Evolutionary conservation across 371 early-diverging fungal genomes (phyloP), one percentile per base, ranked within the genome.

Genomic region (Mucor circinelloides): DNA sequence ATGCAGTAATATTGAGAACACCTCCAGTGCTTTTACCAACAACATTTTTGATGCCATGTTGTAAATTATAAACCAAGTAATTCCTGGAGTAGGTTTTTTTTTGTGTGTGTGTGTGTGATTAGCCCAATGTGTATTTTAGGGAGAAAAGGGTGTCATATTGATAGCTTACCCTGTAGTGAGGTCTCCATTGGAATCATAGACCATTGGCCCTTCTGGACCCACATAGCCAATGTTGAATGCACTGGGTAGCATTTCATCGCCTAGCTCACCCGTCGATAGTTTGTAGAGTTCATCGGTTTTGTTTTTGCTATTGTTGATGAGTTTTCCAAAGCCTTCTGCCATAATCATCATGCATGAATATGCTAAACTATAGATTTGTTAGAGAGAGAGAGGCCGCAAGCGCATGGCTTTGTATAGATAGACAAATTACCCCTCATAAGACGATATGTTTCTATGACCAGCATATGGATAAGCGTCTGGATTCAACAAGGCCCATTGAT

Each of bases 301-400:
- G 32, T 83, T 79, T 3, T 70, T 74, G 19, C 76, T 81, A 13
- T 75, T 75, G 19, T 74, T 70, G 19, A 87, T 71, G 0, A 75
- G 34, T 40, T 69, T 65, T 21, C 73, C 68, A 58, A 80, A 83
- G 4, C 83, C 86, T 46, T 75, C 60, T 8, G 86, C 88, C 84
- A 87, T 84, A 8, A 80, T 73, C 86, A 85, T 86, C 86, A 87
- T 86, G 62, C 87, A 87, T 27, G 87, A 83, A 65, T 83, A 83
- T 0, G 83, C 83, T 31, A 83, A 63, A 0, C 83, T 82, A 69
- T 34, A 32, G n/a, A 63, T 36, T 30, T 30, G 30, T 30, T n/a
- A n/a, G n/a, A n/a, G n/a, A n/a, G n/a, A n/a, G n/a, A n/a, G n/a
- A n/a, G n/a, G n/a, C n/a, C n/a, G n/a, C n/a, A n/a, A n/a, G n/a